Evolutionary conservation across 2,329 filamentous ascomycete species (phyloP).

Genomic region (Cercospora sojina): DNA sequence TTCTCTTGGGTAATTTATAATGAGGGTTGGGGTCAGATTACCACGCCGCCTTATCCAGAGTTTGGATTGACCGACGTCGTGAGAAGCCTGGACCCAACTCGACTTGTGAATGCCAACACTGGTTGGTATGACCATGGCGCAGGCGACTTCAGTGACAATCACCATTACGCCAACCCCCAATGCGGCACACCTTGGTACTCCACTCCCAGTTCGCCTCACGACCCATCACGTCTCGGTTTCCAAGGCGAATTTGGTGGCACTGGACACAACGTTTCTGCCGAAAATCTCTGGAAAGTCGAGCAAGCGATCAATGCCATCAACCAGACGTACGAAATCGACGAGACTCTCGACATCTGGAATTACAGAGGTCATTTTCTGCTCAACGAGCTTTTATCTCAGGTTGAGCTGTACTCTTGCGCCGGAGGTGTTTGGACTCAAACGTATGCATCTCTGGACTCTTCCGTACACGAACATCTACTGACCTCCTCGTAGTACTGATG

Average conservation of each 20-base stretch:
- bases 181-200: slow-evolving; percentile 70
- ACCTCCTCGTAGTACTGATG: slow-evolving; percentile 54
- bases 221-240: slow-evolving; percentile 61
- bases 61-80: slow-evolving; percentile 57
- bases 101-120: slow-evolving; percentile 61
- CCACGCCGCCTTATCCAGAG: slow-evolving; percentile 51
- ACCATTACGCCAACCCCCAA: slow-evolving; percentile 70
- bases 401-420: slow-evolving; percentile 60
- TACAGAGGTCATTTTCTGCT: slow-evolving; percentile 60
- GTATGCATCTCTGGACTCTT: neutral
- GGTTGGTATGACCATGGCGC: slow-evolving; percentile 69
- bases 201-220: slow-evolving; percentile 55
- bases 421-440: slow-evolving; percentile 73
- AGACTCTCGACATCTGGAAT: slow-evolving; percentile 61
- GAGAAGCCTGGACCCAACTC: slow-evolving; percentile 59
- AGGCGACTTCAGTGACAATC: slow-evolving; percentile 68
- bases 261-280: slow-evolving; percentile 62
- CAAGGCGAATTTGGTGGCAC: slow-evolving; percentile 72
- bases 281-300: slow-evolving; percentile 65
- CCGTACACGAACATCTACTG: neutral
- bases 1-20: slow-evolving; percentile 70
- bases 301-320: slow-evolving; percentile 60
- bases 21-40: slow-evolving; percentile 68
- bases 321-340: slow-evolving; percentile 66
- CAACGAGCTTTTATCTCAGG: slow-evolving; percentile 49